Evolutionary conservation across 2,329 filamentous ascomycete genomes (phyloP).

Genomic region (Claviceps sp.): DNA sequence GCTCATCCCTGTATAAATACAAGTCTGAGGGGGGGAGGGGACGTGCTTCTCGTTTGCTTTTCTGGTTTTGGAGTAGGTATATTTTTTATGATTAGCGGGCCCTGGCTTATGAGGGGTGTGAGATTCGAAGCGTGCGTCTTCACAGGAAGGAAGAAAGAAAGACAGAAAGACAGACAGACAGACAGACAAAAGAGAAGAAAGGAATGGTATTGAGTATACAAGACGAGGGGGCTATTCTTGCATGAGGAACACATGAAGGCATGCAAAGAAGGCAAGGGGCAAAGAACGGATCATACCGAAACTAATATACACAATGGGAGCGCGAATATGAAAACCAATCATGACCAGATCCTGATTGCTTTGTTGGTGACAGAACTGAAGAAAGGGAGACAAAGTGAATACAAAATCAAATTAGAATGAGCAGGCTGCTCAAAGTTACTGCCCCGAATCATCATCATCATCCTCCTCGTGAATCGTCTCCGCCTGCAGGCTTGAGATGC

Average conservation of each 20-base stretch:
- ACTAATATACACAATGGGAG: not conserved
- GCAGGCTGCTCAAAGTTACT: conserved; percentile 6
- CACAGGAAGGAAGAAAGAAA: no score
- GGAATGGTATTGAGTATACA: no score
- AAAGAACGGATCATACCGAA: not conserved
- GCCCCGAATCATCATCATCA: conserved; percentile 40
- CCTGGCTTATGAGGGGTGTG: no score
- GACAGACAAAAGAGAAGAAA: no score
- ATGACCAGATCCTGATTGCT: no score
- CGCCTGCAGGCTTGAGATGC: conserved; percentile 38
- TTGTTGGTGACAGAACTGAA: not conserved
- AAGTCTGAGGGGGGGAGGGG: no score
- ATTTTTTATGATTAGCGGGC: no score
- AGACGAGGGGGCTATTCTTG: not conserved
- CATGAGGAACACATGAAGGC: not conserved
- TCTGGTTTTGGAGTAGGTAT: no score
- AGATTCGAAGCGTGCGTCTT: no score
- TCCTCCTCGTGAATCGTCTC: conserved; percentile 65
- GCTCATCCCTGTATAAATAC: no score
- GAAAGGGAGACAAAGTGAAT: not conserved
- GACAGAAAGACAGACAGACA: no score
- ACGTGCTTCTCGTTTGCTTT: no score
- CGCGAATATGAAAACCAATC: not conserved
- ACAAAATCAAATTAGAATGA: not conserved
- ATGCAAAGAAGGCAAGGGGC: not conserved